phyloP scores from a whole-genome alignment of 345 rosid species.

The Salix suchowensis region DNA sequence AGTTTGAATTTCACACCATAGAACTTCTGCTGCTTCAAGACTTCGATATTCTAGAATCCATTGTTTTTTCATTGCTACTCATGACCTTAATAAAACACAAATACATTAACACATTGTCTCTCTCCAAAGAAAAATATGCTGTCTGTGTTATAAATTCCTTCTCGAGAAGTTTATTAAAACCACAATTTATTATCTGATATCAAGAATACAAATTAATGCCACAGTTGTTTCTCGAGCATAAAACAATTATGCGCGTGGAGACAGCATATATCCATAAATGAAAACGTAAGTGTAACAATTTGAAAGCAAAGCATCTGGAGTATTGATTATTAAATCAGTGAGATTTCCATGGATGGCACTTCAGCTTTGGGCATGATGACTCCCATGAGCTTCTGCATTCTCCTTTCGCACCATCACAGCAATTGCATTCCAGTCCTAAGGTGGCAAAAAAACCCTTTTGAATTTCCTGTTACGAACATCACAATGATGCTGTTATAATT shows the following conservation, averaged over 20 bases:
- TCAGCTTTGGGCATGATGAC: slow-evolving; percentile 33
- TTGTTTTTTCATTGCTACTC: background rate
- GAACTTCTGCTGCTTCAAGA: background rate
- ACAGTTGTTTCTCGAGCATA: background rate
- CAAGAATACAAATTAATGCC: background rate
- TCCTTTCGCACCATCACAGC: slow-evolving; percentile 42
- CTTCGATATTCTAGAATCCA: background rate
- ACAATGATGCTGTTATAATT: background rate
- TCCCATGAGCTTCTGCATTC: slow-evolving; percentile 38
- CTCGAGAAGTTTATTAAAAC: background rate
- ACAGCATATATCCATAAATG: background rate
- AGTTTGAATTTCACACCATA: background rate
- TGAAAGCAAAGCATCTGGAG: background rate
- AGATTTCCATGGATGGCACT: slow-evolving; percentile 44
- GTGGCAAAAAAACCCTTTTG: slow-evolving; percentile 21
- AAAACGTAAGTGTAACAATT: background rate
- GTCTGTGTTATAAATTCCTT: background rate
- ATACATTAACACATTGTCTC: background rate
- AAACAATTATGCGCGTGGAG: too few species aligned
- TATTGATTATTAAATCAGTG: background rate
- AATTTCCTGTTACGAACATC: slow-evolving; percentile 14
- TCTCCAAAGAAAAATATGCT: background rate
- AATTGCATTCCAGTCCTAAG: slow-evolving; percentile 42
- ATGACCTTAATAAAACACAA: background rate
- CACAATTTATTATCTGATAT: background rate